Conservation (phyloP, 164 flowering plant species). For the Warburgia ugandensis region DNA sequence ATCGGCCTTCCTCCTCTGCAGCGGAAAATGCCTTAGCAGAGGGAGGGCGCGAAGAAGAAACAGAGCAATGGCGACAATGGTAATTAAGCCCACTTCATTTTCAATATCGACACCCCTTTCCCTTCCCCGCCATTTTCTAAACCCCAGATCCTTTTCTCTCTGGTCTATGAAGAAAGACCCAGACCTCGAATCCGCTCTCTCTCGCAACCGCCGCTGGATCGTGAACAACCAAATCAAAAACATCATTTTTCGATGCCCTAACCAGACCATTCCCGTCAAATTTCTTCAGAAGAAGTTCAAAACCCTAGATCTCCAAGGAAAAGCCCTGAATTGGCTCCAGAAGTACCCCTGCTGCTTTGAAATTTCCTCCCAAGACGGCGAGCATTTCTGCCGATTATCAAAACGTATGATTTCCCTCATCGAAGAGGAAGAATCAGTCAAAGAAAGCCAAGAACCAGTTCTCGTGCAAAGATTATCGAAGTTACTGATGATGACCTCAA, state of each 20-base stretch:
- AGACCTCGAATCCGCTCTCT: slow-evolving; percentile 69
- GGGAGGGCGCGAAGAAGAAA: too few species aligned
- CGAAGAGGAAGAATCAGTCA: slow-evolving; percentile 68
- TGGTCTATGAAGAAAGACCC: slow-evolving; percentile 93
- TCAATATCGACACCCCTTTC: background rate
- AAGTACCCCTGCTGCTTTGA: slow-evolving; percentile 93
- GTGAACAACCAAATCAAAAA: slow-evolving; percentile 93
- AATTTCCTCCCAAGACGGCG: slow-evolving; percentile 36
- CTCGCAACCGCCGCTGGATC: slow-evolving; percentile 83
- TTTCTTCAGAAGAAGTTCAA: slow-evolving; percentile 82
- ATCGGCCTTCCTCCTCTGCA: too few species aligned
- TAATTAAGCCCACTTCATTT: background rate
- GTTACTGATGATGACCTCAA: slow-evolving; percentile 63
- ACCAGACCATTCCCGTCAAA: slow-evolving; percentile 40
- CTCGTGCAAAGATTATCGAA: slow-evolving; percentile 54
- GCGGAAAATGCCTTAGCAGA: too few species aligned
- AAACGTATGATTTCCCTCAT: slow-evolving; percentile 71
- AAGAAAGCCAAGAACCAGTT: slow-evolving; percentile 50
- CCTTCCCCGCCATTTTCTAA: slow-evolving; percentile 6
- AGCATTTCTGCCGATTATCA: slow-evolving; percentile 52
- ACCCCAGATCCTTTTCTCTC: slow-evolving; percentile 52
- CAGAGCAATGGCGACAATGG: background rate
- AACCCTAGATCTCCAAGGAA: slow-evolving; percentile 85
- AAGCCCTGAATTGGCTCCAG: slow-evolving; percentile 81
- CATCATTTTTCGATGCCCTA: slow-evolving; percentile 66